Percentiles rank a stretch among this genome's conserved stretches.
Evolutionary conservation across 1,284 basidiomycete species (phyloP).

Genomic region (Hemileia vastatrix): DNA sequence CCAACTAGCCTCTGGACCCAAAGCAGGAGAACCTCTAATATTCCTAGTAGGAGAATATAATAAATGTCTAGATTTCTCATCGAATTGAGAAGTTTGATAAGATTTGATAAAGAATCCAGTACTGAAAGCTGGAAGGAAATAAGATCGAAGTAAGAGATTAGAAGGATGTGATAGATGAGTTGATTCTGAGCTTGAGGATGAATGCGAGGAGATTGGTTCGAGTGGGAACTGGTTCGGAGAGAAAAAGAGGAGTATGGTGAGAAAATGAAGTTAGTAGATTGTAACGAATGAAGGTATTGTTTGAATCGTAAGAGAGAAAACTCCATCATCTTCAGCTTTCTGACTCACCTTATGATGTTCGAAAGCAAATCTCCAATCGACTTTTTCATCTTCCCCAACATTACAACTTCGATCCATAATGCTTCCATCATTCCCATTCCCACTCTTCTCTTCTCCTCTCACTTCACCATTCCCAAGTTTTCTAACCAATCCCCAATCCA

Average conservation of each 20-base stretch:
- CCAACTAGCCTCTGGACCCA: constrained; percentile 25
- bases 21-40: constrained; percentile 27
- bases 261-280: too few species aligned
- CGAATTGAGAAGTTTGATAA: constrained; percentile 32
- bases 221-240: too few species aligned
- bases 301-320: too few species aligned
- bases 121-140: constrained; percentile 28
- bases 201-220: too few species aligned
- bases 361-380: too few species aligned
- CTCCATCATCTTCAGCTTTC: too few species aligned
- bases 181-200: too few species aligned
- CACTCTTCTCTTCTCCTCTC: constrained; percentile 15
- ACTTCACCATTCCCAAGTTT: constrained; percentile 23
- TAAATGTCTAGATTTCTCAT: constrained; percentile 32
- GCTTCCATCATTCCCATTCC: constrained; percentile 3
- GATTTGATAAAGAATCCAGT: constrained; percentile 28
- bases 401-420: background rate
- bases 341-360: too few species aligned
- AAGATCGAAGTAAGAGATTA: too few species aligned
- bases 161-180: too few species aligned
- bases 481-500: constrained; percentile 29
- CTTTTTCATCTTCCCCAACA: background rate
- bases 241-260: too few species aligned
- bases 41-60: constrained; percentile 31
- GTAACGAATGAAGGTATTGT: too few species aligned